Percentiles rank a stretch among this genome's conserved stretches.
phyloP scores from a whole-genome alignment of 2,329 filamentous ascomycete genomes.

The Colletotrichum eremochloae region DNA sequence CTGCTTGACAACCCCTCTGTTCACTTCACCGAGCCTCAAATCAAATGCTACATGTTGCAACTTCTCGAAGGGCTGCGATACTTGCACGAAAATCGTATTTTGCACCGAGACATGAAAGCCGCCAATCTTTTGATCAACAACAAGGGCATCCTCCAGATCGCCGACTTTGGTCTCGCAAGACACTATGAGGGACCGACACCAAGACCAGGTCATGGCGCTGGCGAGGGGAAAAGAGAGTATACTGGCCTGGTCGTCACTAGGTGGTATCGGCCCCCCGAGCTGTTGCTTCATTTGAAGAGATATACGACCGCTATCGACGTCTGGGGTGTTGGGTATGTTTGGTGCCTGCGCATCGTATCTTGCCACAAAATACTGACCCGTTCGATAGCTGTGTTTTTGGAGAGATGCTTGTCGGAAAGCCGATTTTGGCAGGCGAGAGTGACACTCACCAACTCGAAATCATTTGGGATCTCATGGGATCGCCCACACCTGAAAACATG shows the following conservation, averaged over 20 bases:
- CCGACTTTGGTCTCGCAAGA: slow-evolving; percentile 94
- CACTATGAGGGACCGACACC: slow-evolving; percentile 91
- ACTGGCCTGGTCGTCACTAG: slow-evolving; percentile 96
- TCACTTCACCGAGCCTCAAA: slow-evolving; percentile 87
- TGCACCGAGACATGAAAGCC: slow-evolving; percentile 99
- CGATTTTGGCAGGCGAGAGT: slow-evolving; percentile 90
- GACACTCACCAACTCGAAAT: slow-evolving; percentile 91
- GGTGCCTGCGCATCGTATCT: slow-evolving; percentile 12
- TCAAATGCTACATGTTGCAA: slow-evolving; percentile 98
- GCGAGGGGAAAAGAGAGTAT: slow-evolving; percentile 89
- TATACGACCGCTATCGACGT: slow-evolving; percentile 99
- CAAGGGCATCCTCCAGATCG: slow-evolving; percentile 92
- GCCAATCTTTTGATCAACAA: slow-evolving; percentile 98
- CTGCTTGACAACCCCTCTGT: slow-evolving; percentile 95
- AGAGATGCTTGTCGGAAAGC: slow-evolving; percentile 95
- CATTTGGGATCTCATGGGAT: slow-evolving; percentile 93
- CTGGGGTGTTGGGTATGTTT: slow-evolving; percentile 91
- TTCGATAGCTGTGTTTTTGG: slow-evolving; percentile 88
- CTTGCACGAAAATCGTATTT: slow-evolving; percentile 88
- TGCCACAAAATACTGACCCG: slow-evolving; percentile 43
- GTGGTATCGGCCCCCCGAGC: slow-evolving; percentile 96
- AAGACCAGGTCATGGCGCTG: slow-evolving; percentile 81
- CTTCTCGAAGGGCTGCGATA: slow-evolving; percentile 91
- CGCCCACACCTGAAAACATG: slow-evolving; percentile 92
- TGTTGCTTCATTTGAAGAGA: slow-evolving; percentile 86